A percentile compares a stretch with the other conserved stretches of the same genome.
phyloP scores from a whole-genome alignment of 768 basidiomycete species.

The Serendipita sp. region DNA sequence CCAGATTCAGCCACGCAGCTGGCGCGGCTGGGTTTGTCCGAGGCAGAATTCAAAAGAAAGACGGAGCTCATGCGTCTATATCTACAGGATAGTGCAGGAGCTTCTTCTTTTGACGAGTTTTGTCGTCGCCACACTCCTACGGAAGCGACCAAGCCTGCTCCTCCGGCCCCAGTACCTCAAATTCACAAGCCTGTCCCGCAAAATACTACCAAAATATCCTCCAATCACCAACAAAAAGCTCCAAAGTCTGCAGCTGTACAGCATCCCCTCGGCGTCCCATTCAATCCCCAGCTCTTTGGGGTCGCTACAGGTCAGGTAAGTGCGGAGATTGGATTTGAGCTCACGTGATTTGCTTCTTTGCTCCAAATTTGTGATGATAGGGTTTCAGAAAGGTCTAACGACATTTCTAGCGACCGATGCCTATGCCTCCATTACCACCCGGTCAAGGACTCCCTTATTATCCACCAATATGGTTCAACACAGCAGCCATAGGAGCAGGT shows the following conservation, averaged over 20 bases:
- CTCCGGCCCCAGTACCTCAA: not conserved
- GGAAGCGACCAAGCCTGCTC: not conserved
- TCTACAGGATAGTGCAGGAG: not conserved
- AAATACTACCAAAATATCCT: not conserved
- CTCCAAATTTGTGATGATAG: not conserved
- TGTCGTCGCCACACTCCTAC: not conserved
- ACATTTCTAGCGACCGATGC: not conserved
- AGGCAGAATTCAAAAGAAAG: not conserved
- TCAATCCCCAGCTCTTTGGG: not conserved
- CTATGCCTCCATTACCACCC: not conserved
- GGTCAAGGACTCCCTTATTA: not conserved
- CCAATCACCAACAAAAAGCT: not conserved
- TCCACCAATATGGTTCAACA: slow-evolving; percentile 2
- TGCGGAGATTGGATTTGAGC: not conserved
- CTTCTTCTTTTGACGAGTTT: slow-evolving; percentile 5
- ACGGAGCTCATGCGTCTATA: slow-evolving; percentile 5
- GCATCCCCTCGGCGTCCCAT: not conserved
- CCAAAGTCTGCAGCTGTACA: not conserved
- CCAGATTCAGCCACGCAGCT: not conserved
- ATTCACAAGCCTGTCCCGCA: not conserved
- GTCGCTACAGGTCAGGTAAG: not conserved
- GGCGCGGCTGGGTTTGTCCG: not conserved
- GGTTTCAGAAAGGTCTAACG: too few relatives aligned
- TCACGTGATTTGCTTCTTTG: not conserved
- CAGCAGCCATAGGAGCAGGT: not conserved